Percentiles rank a stretch among this genome's conserved stretches.
phyloP scores from a whole-genome alignment of 805 yeast species.

The Cyberlindnera mississippiensis region DNA sequence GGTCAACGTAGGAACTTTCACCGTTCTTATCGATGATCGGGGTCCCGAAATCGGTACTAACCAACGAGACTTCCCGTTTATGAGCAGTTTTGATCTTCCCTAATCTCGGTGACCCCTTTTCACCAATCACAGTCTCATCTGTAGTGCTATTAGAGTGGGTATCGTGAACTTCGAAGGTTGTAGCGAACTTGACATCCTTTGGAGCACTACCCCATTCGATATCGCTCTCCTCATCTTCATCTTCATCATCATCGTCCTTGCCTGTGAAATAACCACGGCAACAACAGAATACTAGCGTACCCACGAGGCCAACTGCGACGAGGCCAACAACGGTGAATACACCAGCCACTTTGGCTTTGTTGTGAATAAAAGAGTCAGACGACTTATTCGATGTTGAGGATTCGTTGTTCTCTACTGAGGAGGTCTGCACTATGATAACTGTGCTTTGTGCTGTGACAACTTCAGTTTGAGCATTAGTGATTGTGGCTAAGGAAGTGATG shows the following conservation, averaged over 20 bases:
- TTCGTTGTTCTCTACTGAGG: slow-evolving; percentile 16
- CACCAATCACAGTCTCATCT: slow-evolving; percentile 9
- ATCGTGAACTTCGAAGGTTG: slow-evolving; percentile 2
- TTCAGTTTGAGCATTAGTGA: slow-evolving; percentile 11
- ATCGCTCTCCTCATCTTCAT: slow-evolving; percentile 12
- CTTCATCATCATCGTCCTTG: not conserved
- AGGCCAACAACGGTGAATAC: slow-evolving; percentile 74
- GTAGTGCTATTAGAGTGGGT: slow-evolving; percentile 6
- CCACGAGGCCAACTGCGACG: slow-evolving; percentile 43
- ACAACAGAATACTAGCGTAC: slow-evolving; percentile 41
- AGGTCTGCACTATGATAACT: slow-evolving; percentile 10
- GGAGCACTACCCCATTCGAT: slow-evolving; percentile 12
- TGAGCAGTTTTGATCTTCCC: slow-evolving; percentile 1
- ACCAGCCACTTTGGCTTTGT: slow-evolving; percentile 73
- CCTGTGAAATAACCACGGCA: slow-evolving; percentile 19
- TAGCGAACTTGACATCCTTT: slow-evolving; percentile 4
- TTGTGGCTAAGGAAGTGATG: slow-evolving; percentile 11
- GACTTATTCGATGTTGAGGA: slow-evolving; percentile 30
- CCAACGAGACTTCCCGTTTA: slow-evolving; percentile 7
- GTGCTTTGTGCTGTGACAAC: slow-evolving; percentile 14
- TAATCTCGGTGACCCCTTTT: too few relatives aligned
- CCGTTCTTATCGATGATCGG: slow-evolving; percentile 19
- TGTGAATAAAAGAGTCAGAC: slow-evolving; percentile 52
- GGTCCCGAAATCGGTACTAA: slow-evolving; percentile 15
- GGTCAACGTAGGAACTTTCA: slow-evolving; percentile 42